Percentiles rank a stretch among this genome's conserved stretches.
These are phyloP conservation scores for Cladobotryum mycophilum DNA, from an alignment of 2,329 filamentous ascomycete genomes.

Conservation along the genomic window DNA sequence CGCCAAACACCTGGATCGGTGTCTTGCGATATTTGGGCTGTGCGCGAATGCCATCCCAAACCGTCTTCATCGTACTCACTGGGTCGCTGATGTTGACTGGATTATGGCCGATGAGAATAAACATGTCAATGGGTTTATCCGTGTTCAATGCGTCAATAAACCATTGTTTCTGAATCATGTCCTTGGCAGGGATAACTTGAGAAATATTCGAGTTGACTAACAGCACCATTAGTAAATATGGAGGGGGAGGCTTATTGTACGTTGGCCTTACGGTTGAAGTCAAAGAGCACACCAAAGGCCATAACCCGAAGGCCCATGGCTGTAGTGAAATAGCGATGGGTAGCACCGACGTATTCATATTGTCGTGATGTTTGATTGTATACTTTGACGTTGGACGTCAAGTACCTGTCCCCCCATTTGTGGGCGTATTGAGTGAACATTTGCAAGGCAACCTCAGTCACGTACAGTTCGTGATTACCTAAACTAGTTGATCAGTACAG, in stretches of 20 bases:
- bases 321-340: slow-evolving; percentile 39
- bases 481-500: no score
- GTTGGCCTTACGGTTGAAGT: slow-evolving; percentile 36
- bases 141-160: slow-evolving; percentile 52
- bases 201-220: slow-evolving; percentile 49
- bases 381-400: slow-evolving; percentile 42
- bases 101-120: slow-evolving; percentile 59
- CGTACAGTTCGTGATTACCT: slow-evolving; percentile 56
- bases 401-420: slow-evolving; percentile 43
- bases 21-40: slow-evolving; percentile 42
- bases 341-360: slow-evolving; percentile 37
- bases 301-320: slow-evolving; percentile 37
- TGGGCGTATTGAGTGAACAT: slow-evolving; percentile 53
- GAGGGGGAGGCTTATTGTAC: no score
- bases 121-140: slow-evolving; percentile 53
- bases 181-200: slow-evolving; percentile 50
- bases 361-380: slow-evolving; percentile 30
- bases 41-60: slow-evolving; percentile 55
- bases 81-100: slow-evolving; percentile 41
- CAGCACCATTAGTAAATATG: no score
- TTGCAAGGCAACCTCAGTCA: slow-evolving; percentile 55
- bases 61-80: slow-evolving; percentile 36
- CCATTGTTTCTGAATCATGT: slow-evolving; percentile 48
- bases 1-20: slow-evolving; percentile 60
- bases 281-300: slow-evolving; percentile 40